These are phyloP conservation scores for Colletotrichum cuscutae DNA, from an alignment of 2,329 filamentous ascomycete genomes.

Conservation along the genomic window DNA sequence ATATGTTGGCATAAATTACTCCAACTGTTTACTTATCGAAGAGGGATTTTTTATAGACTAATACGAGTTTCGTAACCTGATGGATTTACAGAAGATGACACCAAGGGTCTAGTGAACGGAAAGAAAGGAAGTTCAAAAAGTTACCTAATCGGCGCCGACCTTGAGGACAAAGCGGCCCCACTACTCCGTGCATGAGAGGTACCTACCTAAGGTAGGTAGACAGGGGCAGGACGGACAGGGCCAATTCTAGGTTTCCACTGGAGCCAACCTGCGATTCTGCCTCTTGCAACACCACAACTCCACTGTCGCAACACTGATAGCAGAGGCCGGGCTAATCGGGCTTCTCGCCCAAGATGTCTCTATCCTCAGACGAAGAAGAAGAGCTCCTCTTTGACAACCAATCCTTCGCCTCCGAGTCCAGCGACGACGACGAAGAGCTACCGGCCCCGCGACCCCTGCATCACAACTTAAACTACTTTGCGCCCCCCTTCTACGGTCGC, in stretches of 20 bases:
- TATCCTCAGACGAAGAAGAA: slow-evolving; percentile 37
- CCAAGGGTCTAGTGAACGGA: background rate
- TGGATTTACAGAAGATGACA: background rate
- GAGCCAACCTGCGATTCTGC: background rate
- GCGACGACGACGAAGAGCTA: slow-evolving; percentile 41
- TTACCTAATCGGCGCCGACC: background rate
- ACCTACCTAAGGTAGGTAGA: background rate
- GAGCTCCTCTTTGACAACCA: slow-evolving; percentile 25
- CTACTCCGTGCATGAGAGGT: background rate
- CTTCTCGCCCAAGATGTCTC: slow-evolving; percentile 27
- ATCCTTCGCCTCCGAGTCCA: slow-evolving; percentile 30
- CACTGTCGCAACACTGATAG: background rate
- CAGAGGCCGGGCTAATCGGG: slow-evolving; percentile 18
- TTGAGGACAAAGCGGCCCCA: background rate
- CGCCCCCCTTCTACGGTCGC: slow-evolving; percentile 94
- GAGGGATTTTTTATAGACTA: background rate
- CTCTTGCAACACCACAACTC: background rate
- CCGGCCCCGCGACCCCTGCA: slow-evolving; percentile 55
- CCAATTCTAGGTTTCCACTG: background rate
- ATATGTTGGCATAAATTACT: too few species aligned
- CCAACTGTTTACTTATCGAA: too few species aligned
- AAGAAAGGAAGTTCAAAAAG: background rate
- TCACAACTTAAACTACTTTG: slow-evolving; percentile 62
- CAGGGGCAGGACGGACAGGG: slow-evolving; percentile 6
- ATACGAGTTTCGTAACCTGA: too few species aligned